Conservation (phyloP, 495 filamentous ascomycete genomes). For the Xanthoparmelia taractica region DNA sequence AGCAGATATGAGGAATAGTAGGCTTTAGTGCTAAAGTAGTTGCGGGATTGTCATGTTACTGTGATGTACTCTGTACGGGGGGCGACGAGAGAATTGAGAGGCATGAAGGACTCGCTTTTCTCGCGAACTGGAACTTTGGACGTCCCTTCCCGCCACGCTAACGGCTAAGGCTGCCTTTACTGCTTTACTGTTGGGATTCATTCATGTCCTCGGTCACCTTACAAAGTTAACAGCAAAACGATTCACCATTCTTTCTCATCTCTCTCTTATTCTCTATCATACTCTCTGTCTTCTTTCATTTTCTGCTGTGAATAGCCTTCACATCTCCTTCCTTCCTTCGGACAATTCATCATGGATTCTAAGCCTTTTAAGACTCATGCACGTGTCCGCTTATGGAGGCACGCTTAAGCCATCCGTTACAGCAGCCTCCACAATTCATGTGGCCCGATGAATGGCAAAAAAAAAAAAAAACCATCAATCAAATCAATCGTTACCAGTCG, state of each 20-base stretch:
- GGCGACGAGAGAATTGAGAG: not conserved
- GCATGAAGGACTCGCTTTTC: not conserved
- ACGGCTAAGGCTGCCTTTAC: slow-evolving; percentile 1
- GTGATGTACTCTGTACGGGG: no score
- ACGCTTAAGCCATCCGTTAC: not conserved
- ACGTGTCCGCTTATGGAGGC: not conserved
- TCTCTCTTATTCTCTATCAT: not conserved
- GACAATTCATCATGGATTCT: not conserved
- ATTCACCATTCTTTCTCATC: not conserved
- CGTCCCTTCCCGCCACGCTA: slow-evolving; percentile 5
- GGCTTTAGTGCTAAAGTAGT: not conserved
- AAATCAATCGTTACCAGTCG: slow-evolving; percentile 1
- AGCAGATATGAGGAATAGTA: slow-evolving; percentile 3
- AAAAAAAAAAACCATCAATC: no score
- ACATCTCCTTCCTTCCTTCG: not conserved
- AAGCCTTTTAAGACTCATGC: not conserved
- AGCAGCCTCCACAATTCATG: not conserved
- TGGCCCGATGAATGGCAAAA: not conserved
- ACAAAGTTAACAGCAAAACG: no score
- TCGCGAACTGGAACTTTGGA: not conserved
- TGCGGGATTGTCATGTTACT: not conserved
- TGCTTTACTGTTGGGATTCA: no score
- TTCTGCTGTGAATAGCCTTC: not conserved
- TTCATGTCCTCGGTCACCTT: no score
- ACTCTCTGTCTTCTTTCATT: not conserved